A percentile compares a stretch with the other conserved stretches of the same genome.
Evolutionary conservation across 805 yeast species (phyloP).

Genomic region (Kuraishia piskuri): DNA sequence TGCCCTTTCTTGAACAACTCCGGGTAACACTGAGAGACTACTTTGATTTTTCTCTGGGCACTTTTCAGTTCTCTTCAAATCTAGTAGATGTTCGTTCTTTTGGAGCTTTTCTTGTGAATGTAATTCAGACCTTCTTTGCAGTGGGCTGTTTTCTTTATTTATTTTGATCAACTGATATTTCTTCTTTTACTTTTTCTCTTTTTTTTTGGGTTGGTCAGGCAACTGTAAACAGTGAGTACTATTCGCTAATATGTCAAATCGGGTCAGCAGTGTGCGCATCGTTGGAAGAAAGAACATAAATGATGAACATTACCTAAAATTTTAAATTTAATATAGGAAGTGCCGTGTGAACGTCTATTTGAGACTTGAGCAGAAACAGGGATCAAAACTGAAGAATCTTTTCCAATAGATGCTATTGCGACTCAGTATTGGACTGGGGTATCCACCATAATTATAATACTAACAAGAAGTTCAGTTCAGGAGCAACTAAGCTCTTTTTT

Average conservation of each 20-base stretch:
- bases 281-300: neutral
- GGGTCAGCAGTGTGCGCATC: neutral
- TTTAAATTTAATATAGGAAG: conserved; percentile 1
- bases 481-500: no score
- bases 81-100: neutral
- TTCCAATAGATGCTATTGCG: neutral
- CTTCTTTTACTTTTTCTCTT: neutral
- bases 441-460: no score
- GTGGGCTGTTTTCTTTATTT: no score
- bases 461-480: no score
- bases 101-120: neutral
- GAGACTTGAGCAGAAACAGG: conserved; percentile 1
- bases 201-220: neutral
- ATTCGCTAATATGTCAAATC: neutral
- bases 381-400: neutral
- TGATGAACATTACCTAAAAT: conserved; percentile 1
- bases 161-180: neutral
- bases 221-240: neutral
- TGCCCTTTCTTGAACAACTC: neutral
- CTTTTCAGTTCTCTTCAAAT: no score
- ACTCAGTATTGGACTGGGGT: neutral
- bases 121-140: no score
- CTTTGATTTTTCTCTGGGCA: neutral
- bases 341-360: neutral
- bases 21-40: neutral